A percentile compares a stretch with the other conserved stretches of the same genome.
phyloP scores from a whole-genome alignment of 768 basidiomycete genomes.

The Amanita polypyramis region DNA sequence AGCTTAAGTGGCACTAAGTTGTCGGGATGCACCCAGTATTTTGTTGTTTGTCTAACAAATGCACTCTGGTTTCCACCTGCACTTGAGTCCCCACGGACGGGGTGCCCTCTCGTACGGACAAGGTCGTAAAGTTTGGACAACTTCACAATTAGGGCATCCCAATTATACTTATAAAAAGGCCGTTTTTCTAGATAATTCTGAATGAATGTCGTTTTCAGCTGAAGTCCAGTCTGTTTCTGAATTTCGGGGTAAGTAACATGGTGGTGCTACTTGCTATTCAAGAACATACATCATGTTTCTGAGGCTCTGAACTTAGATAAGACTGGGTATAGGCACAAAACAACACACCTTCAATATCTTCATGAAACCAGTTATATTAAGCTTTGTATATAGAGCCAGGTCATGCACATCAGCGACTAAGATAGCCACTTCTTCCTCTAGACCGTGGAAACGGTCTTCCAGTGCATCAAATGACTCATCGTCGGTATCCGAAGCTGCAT shows the following conservation, averaged over 20 bases:
- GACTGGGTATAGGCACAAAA: not conserved
- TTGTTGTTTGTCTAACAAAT: slow-evolving; percentile 97
- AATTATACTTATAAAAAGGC: slow-evolving; percentile 94
- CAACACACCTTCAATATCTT: slow-evolving; percentile 83
- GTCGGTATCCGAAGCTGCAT: slow-evolving; percentile 18
- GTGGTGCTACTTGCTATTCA: not conserved
- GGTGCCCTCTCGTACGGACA: slow-evolving; percentile 90
- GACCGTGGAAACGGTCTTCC: slow-evolving; percentile 75
- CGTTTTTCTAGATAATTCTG: slow-evolving; percentile 89
- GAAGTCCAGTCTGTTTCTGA: slow-evolving; percentile 86
- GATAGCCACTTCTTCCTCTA: slow-evolving; percentile 92
- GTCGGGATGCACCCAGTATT: slow-evolving; percentile 98
- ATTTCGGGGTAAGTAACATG: not conserved
- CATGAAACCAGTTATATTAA: slow-evolving; percentile 98
- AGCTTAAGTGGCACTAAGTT: slow-evolving; percentile 91
- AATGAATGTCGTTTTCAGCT: slow-evolving; percentile 80
- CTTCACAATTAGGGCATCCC: slow-evolving; percentile 94
- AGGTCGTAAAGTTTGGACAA: slow-evolving; percentile 92
- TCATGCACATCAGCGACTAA: slow-evolving; percentile 92
- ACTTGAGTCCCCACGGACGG: slow-evolving; percentile 84
- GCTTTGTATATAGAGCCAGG: slow-evolving; percentile 85
- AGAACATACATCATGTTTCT: slow-evolving; percentile 86
- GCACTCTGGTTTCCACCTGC: slow-evolving; percentile 95
- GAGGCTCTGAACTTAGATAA: slow-evolving; percentile 2
- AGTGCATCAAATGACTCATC: slow-evolving; percentile 60